A percentile compares a stretch with the other conserved stretches of the same genome.
Evolutionary conservation across 2,329 filamentous ascomycete species (phyloP).

Genomic region (Gnomoniopsis smithogilvyi): DNA sequence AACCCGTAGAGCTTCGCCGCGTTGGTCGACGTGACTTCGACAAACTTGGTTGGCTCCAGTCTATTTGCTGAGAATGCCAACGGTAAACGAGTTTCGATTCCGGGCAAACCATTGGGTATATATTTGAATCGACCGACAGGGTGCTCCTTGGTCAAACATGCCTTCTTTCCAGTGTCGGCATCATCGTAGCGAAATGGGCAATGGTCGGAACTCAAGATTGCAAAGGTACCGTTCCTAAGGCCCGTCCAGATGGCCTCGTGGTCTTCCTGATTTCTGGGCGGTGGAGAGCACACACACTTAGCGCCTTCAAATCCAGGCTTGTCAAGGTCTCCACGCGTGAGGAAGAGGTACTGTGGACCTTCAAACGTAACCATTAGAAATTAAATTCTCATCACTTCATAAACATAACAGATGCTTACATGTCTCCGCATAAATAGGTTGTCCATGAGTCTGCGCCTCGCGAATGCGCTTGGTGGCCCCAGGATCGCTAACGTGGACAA

Average conservation of each 20-base stretch:
- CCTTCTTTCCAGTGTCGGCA: constrained; percentile 42
- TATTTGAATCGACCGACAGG: constrained; percentile 47
- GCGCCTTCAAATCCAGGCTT: constrained; percentile 51
- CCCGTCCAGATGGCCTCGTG: constrained; percentile 50
- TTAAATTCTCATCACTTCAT: too few relatives aligned
- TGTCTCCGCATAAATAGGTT: constrained; percentile 52
- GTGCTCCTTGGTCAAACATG: constrained; percentile 39
- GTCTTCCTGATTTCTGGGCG: constrained; percentile 43
- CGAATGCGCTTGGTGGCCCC: constrained; percentile 43
- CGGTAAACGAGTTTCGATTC: constrained; percentile 52
- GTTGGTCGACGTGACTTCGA: constrained; percentile 50
- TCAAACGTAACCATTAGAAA: too few relatives aligned
- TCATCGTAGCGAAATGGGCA: constrained; percentile 48
- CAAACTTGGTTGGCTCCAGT: constrained; percentile 45
- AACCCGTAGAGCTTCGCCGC: constrained; percentile 55
- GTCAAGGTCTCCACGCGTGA: constrained; percentile 48
- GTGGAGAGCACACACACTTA: constrained; percentile 53
- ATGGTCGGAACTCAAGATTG: constrained; percentile 44
- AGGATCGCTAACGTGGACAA: constrained; percentile 51
- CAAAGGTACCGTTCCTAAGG: constrained; percentile 48
- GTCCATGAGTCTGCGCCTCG: constrained; percentile 41
- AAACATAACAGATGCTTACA: constrained; percentile 26
- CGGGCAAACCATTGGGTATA: constrained; percentile 55
- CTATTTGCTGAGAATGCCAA: constrained; percentile 38
- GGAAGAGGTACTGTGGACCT: constrained; percentile 51